phyloP scores from a whole-genome alignment of 495 filamentous ascomycete genomes.

The Tuber calosporum region DNA sequence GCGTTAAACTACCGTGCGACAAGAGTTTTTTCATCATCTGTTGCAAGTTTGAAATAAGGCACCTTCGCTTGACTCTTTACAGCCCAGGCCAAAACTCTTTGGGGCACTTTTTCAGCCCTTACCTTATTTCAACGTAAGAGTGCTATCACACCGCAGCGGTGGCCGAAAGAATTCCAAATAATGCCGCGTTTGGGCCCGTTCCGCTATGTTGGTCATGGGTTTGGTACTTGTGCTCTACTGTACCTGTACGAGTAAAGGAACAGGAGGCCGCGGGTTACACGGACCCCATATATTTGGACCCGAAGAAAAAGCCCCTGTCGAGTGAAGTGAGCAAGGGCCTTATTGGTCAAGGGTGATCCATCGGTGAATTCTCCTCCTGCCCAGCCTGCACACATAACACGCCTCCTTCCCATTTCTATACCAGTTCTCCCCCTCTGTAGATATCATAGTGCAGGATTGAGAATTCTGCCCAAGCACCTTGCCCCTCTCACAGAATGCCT shows the following conservation, averaged over 20 bases:
- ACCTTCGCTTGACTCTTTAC: neutral
- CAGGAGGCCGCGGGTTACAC: neutral
- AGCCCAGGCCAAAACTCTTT: neutral
- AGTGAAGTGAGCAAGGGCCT: neutral
- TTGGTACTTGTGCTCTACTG: no score
- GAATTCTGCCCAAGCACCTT: neutral
- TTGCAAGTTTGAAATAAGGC: neutral
- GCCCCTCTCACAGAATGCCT: slow-evolving; percentile 10
- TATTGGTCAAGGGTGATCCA: neutral
- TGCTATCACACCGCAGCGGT: neutral
- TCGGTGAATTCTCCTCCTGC: neutral
- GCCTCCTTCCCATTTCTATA: neutral
- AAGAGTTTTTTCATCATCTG: neutral
- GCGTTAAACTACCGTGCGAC: neutral
- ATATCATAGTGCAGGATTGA: neutral
- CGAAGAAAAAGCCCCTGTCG: neutral
- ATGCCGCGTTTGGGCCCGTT: neutral
- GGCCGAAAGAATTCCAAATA: neutral
- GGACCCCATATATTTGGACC: neutral
- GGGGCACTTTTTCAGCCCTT: neutral
- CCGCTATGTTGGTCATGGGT: neutral
- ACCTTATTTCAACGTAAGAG: neutral
- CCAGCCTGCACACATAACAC: neutral
- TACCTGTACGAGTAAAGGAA: no score
- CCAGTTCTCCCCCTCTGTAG: neutral